Conservation (phyloP, 768 basidiomycete species). For the Tricholoma sp. region DNA sequence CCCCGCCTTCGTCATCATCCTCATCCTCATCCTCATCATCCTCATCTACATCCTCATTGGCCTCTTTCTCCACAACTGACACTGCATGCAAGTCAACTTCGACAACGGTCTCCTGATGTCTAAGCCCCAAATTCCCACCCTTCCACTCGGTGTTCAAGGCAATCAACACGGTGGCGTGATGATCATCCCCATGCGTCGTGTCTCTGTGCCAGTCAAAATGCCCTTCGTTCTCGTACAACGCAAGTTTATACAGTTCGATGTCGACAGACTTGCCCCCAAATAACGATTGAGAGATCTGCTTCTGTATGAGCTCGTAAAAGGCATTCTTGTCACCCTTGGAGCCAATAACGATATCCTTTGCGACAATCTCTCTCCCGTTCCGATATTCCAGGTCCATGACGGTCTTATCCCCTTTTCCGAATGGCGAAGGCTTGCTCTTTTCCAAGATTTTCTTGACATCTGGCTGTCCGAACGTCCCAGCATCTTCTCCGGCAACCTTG, state of each 20-base stretch:
- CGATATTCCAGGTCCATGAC: conserved; percentile 14
- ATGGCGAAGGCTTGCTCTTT: conserved; percentile 9
- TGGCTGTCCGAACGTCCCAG: conserved; percentile 9
- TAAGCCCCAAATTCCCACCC: conserved; percentile 12
- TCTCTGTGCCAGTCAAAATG: conserved; percentile 20
- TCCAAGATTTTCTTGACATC: conserved; percentile 10
- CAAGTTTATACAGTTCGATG: conserved; percentile 13
- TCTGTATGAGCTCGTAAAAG: not conserved
- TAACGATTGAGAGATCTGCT: not conserved
- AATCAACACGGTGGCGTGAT: conserved; percentile 15
- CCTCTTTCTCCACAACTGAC: not conserved
- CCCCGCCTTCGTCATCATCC: no score
- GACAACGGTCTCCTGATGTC: conserved; percentile 9
- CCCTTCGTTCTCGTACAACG: conserved; percentile 13
- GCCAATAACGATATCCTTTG: not conserved
- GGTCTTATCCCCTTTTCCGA: conserved; percentile 14
- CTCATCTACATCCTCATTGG: not conserved
- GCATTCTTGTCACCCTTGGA: not conserved
- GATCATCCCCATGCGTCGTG: conserved; percentile 15
- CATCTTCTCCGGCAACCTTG: conserved; percentile 7
- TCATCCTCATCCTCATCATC: not conserved
- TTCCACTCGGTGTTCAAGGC: conserved; percentile 15
- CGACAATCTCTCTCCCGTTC: conserved; percentile 11
- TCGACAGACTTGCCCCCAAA: conserved; percentile 1
- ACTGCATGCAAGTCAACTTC: conserved; percentile 4